Conservation (phyloP, 352 stramenopile genomes). For the Globisporangium takayamanum region DNA sequence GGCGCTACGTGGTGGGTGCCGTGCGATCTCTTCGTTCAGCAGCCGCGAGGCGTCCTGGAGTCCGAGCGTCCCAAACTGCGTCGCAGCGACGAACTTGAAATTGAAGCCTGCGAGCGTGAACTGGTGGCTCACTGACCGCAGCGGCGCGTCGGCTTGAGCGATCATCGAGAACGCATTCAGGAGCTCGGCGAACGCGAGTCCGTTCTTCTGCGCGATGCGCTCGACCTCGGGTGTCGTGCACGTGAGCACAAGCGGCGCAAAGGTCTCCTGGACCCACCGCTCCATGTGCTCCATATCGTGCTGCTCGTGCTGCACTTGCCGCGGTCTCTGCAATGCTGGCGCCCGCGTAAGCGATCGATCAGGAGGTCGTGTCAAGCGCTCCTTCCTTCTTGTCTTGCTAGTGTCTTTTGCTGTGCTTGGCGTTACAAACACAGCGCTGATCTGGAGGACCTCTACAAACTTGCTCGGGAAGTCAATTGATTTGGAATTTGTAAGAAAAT, state of each 20-base stretch:
- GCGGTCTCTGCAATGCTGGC: not conserved
- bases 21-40: conserved; percentile 59
- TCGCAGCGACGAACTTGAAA: conserved; percentile 64
- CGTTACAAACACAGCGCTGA: no score
- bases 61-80: conserved; percentile 40
- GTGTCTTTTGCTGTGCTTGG: no score
- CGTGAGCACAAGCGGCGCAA: conserved; percentile 74
- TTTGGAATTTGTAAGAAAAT: no score
- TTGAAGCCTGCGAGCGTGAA: conserved; percentile 59
- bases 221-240: conserved; percentile 71
- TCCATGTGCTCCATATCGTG: conserved; percentile 46
- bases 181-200: conserved; percentile 61
- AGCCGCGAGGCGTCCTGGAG: conserved; percentile 46
- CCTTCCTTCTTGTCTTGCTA: no score
- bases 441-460: no score
- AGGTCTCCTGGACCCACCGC: conserved; percentile 71
- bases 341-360: not conserved
- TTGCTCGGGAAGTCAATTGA: no score
- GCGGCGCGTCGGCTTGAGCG: conserved; percentile 49
- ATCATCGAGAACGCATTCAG: conserved; percentile 71
- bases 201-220: conserved; percentile 79
- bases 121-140: conserved; percentile 71
- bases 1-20: conserved; percentile 25
- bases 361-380: no score
- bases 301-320: no score